These are phyloP conservation scores for Ceratobasidium sp. DNA, from an alignment of 1,284 basidiomycete genomes.

Conservation along the genomic window DNA sequence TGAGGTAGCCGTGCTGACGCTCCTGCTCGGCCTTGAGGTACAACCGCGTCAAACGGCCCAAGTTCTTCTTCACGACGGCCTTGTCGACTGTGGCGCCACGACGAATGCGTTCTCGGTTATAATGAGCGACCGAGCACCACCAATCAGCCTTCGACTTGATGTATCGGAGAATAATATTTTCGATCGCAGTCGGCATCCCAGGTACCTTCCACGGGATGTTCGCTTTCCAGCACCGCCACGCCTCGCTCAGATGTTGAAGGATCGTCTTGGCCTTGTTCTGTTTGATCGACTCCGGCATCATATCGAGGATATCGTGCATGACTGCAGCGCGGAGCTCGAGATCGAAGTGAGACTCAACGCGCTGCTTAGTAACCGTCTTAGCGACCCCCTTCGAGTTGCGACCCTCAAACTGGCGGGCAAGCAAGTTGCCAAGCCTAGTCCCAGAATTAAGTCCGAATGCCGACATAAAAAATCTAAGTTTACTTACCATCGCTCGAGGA, in stretches of 20 bases:
- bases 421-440: slow-evolving; percentile 90
- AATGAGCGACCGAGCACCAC: slow-evolving; percentile 97
- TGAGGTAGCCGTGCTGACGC: slow-evolving; percentile 95
- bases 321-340: slow-evolving; percentile 97
- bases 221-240: slow-evolving; percentile 99
- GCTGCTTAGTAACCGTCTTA: slow-evolving; percentile 98
- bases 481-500: slow-evolving; percentile 90
- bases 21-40: slow-evolving; percentile 99
- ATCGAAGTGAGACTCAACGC: slow-evolving; percentile 98
- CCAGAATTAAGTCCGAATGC: slow-evolving; percentile 1
- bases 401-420: slow-evolving; percentile 98
- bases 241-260: slow-evolving; percentile 95
- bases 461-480: slow-evolving; percentile 14
- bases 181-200: slow-evolving; percentile 97
- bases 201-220: slow-evolving; percentile 99
- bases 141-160: slow-evolving; percentile 99
- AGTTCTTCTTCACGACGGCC: slow-evolving; percentile 97
- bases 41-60: slow-evolving; percentile 90
- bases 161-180: slow-evolving; percentile 98
- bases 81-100: slow-evolving; percentile 99
- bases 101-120: slow-evolving; percentile 93
- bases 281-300: slow-evolving; percentile 99
- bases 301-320: slow-evolving; percentile 99
- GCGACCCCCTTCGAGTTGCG: slow-evolving; percentile 96
- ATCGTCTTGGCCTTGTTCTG: slow-evolving; percentile 99